Evolutionary conservation across 1,139 yeast species (phyloP).

Genomic region (Magnusiomyces sp.): DNA sequence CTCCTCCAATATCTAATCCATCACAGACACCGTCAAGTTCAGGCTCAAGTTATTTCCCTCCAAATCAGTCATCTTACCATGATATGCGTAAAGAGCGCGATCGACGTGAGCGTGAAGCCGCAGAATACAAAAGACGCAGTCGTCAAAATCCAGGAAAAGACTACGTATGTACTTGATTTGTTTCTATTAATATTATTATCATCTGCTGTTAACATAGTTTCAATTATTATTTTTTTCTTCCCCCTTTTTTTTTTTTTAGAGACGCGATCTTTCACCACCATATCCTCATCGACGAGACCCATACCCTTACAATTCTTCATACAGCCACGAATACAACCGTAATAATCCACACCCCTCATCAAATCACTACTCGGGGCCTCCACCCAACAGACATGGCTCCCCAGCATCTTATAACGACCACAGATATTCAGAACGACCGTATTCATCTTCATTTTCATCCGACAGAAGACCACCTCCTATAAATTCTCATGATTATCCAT

Average conservation of each 20-base stretch:
- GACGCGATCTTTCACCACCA: conserved; percentile 4
- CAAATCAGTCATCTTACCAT: no score
- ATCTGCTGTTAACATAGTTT: neutral
- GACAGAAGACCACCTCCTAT: conserved; percentile 1
- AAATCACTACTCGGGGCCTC: conserved; percentile 1
- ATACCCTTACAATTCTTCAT: neutral
- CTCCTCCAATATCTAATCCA: neutral
- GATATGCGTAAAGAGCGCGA: conserved; percentile 21
- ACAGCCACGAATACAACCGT: neutral
- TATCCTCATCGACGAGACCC: neutral
- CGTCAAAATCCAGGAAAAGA: conserved; percentile 3
- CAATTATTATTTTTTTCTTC: neutral
- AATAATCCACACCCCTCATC: neutral
- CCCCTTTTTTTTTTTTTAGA: neutral
- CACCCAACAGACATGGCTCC: conserved; percentile 1
- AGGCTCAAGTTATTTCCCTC: neutral
- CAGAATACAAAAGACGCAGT: conserved; percentile 14
- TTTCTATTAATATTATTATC: neutral
- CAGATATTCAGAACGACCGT: conserved; percentile 2
- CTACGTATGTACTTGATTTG: neutral
- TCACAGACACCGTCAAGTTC: neutral
- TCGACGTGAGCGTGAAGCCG: conserved; percentile 27
- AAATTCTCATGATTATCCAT: conserved; percentile 2
- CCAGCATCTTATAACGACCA: conserved; percentile 4
- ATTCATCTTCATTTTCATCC: conserved; percentile 2